Base-by-base conservation (phyloP, 2,329 filamentous ascomycete genomes). In the Fusarium burgessii region DNA sequence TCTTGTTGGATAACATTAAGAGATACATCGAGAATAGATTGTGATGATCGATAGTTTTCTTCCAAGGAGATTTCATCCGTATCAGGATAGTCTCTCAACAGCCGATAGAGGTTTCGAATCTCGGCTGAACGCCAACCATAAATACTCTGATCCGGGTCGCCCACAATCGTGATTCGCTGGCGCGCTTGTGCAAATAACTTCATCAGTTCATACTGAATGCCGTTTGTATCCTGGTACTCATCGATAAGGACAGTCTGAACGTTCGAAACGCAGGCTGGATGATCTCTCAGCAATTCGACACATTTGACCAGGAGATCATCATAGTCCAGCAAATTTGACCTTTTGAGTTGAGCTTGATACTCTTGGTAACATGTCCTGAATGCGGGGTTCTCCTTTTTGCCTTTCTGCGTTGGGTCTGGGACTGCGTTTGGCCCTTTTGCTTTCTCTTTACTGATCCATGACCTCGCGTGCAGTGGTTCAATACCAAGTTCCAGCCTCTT, bases 161-260 rank as follows among this genome's bases (percentile, higher is more conserved):
- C 96, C 7, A 99, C 96, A 65, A 98, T 93, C 2, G 95, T 98
- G 73, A 98, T 95, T n/a, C 90, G 88, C 60, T 89, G 88, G 45
- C 87, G 86, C 25, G 85, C 83, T 66, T 93, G 90, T 3, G 95
- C 93, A 75, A 99, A 91, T 2, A 97, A 86, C 69, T 89, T 91
- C 94, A 98, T 98, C 43, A 99, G 84, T 74, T 98, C 94, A 76
- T 97, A 98, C 80, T 99, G 95, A 7, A 98, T 91, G 23, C 93
- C 89, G 78, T 98, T 99, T 11, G 95, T 98, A 81, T 99, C 95
- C 81, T 99, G 95, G 70, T 98, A 99, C 78, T 99, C 95, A 78
- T 99, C 95, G 68, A 99, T 97, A 47, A 99, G 86, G 10, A 98
- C 94, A 0, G 93, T 90, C 79, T 98, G 91, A 20, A 99, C 90